Evolutionary conservation across 805 yeast species (phyloP).

Genomic region (Teunomyces tritomae): DNA sequence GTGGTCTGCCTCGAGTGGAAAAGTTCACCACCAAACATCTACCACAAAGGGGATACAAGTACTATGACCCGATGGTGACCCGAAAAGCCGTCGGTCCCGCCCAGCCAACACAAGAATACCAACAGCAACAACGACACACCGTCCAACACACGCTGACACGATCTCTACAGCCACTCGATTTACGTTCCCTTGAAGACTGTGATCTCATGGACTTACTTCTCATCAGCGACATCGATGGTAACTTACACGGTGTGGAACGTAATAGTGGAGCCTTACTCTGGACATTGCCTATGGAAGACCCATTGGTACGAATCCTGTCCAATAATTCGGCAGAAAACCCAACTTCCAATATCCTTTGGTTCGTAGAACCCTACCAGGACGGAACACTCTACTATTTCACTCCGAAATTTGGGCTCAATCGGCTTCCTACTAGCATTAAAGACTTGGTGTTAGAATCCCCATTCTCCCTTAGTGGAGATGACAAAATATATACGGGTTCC

Average conservation of each 20-base stretch:
- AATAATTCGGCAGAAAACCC: slow-evolving; percentile 17
- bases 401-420: slow-evolving; percentile 69
- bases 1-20: slow-evolving; percentile 21
- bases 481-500: slow-evolving; percentile 84
- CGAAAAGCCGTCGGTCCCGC: slow-evolving; percentile 1
- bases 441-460: slow-evolving; percentile 83
- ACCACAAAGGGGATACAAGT: slow-evolving; percentile 1
- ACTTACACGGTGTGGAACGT: slow-evolving; percentile 75
- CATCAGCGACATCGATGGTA: slow-evolving; percentile 83
- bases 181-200: slow-evolving; percentile 46
- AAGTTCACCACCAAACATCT: slow-evolving; percentile 12
- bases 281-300: slow-evolving; percentile 66
- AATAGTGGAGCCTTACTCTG: slow-evolving; percentile 72
- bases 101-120: slow-evolving; percentile 1
- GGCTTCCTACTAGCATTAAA: slow-evolving; percentile 75
- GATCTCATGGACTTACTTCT: slow-evolving; percentile 56
- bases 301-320: slow-evolving; percentile 51
- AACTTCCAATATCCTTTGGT: slow-evolving; percentile 55
- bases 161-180: slow-evolving; percentile 31
- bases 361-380: slow-evolving; percentile 86
- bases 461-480: slow-evolving; percentile 69
- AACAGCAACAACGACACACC: slow-evolving; percentile 5
- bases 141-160: slow-evolving; percentile 1
- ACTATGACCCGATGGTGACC: neutral
- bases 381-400: slow-evolving; percentile 83